Percentiles rank a stretch among this genome's conserved stretches.
These are phyloP conservation scores for Ophiocordyceps unilateralis DNA, from an alignment of 2,329 filamentous ascomycete genomes.

Conservation along the genomic window DNA sequence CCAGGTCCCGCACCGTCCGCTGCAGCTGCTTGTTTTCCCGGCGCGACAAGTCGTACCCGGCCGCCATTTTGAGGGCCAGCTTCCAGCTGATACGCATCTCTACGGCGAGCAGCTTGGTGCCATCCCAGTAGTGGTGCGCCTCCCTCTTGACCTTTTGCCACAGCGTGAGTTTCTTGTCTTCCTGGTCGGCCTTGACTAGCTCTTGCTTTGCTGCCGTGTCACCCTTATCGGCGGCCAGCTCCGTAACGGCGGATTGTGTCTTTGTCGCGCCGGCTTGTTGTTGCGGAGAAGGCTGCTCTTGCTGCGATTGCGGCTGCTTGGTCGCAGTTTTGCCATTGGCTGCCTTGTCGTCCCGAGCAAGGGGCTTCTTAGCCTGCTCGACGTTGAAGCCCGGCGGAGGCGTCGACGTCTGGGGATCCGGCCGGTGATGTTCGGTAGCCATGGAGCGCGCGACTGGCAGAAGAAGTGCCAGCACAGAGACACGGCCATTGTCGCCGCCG, in stretches of 20 bases:
- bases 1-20: slow-evolving; percentile 86
- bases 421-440: slow-evolving; percentile 40
- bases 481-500: slow-evolving; percentile 25
- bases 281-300: not conserved
- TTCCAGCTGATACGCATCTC: slow-evolving; percentile 88
- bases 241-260: slow-evolving; percentile 31
- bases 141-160: slow-evolving; percentile 94
- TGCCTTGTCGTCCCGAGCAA: slow-evolving; percentile 41
- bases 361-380: slow-evolving; percentile 75
- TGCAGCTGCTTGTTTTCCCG: slow-evolving; percentile 85
- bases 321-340: slow-evolving; percentile 6
- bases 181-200: slow-evolving; percentile 36
- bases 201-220: slow-evolving; percentile 44
- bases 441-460: slow-evolving; percentile 33
- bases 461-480: slow-evolving; percentile 39
- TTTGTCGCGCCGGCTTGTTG: slow-evolving; percentile 14
- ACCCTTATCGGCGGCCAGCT: slow-evolving; percentile 48
- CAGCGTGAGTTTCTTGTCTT: slow-evolving; percentile 72
- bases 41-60: slow-evolving; percentile 87
- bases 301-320: slow-evolving; percentile 7
- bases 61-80: slow-evolving; percentile 90
- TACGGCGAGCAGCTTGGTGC: slow-evolving; percentile 81
- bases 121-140: slow-evolving; percentile 90
- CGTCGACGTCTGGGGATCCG: slow-evolving; percentile 32
- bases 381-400: slow-evolving; percentile 84